Evolutionary conservation across 805 yeast species (phyloP).

Genomic region (baker's yeast (Saccharomyces cerevisiae)): DNA sequence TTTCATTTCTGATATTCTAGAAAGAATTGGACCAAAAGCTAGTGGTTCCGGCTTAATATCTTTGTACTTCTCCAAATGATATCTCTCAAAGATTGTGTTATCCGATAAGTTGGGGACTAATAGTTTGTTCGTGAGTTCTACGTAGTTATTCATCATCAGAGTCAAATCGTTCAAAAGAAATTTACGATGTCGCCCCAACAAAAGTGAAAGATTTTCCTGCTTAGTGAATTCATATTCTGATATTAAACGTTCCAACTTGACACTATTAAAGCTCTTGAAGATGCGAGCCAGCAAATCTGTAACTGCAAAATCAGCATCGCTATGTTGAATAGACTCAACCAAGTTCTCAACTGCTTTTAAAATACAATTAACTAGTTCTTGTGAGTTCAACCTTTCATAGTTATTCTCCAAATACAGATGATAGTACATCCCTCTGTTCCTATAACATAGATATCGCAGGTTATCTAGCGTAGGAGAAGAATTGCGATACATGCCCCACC

Average conservation of each 20-base stretch:
- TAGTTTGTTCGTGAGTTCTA: background rate
- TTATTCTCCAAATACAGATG: conserved; percentile 32
- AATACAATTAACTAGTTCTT: conserved; percentile 37
- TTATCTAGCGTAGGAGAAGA: conserved; percentile 62
- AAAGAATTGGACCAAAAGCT: conserved; percentile 21
- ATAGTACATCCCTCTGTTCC: conserved; percentile 74
- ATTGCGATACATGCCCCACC: conserved; percentile 28
- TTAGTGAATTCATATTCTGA: conserved; percentile 52
- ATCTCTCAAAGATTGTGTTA: background rate
- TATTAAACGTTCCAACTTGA: conserved; percentile 44
- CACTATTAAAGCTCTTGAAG: conserved; percentile 41
- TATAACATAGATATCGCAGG: conserved; percentile 64
- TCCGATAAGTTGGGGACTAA: background rate
- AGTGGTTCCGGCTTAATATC: background rate
- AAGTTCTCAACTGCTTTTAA: conserved; percentile 50
- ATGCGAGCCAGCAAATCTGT: conserved; percentile 44
- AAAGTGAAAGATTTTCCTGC: conserved; percentile 18
- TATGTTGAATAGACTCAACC: conserved; percentile 53
- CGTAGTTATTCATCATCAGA: background rate
- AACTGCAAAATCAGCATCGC: conserved; percentile 55
- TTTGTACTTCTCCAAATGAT: background rate
- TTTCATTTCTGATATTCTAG: conserved; percentile 30
- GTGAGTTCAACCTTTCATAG: conserved; percentile 21
- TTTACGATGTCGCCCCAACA: conserved; percentile 12
- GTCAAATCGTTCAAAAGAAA: background rate